Evolutionary conservation across 139 green algal species (phyloP), one percentile per base, ranked within the genome.

Genomic region (Chlorella sp.): DNA sequence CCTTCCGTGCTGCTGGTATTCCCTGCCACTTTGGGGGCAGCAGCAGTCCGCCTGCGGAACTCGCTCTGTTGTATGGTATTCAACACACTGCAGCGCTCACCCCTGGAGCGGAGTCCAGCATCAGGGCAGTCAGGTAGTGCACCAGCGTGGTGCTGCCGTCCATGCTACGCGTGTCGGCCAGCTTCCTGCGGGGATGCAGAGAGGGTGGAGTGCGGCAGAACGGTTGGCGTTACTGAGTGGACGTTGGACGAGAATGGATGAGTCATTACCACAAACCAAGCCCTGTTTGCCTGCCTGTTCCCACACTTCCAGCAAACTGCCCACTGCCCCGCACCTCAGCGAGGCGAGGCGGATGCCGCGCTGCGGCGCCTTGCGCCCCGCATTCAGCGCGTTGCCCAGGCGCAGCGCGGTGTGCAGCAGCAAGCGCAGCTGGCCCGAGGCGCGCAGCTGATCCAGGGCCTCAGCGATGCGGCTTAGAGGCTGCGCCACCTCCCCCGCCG

Each of bases 391-490:
- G 51, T 85, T 85, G 32, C 80, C 68, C 64, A 85, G 80, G 25
- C 80, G 68, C 80, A 75, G 80, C 80, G 68, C 64, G 32, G 69
- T 74, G 69, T 85, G 80, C 80, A 78, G 65, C 67, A 85, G 80
- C 68, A 65, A 32, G 34, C 32, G 36, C 11, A 78, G 80, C 47
- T 69, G 67, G 32, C 47, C 3, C 51, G 34, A 47, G 68, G 47
- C 32, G 12, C 67, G 51, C 67, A 79, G 80, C 69, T 75, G 47
- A 51, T 85, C 47, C 80, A 85, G 67, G 13, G 76, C 76, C 0
- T 38, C 28, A 16, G 41, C 36, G 15, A 82, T 73, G 76, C 38
- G 57, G 28, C 36, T 12, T 36, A 82, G 38, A 26, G 76, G 76
- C 11, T 32, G 60, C 34, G 38, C 36, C 76, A 82, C 76, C 76